A percentile compares a stretch with the other conserved stretches of the same genome.
Conservation (phyloP, 805 yeast genomes). For the Ogataea salicorniae region DNA sequence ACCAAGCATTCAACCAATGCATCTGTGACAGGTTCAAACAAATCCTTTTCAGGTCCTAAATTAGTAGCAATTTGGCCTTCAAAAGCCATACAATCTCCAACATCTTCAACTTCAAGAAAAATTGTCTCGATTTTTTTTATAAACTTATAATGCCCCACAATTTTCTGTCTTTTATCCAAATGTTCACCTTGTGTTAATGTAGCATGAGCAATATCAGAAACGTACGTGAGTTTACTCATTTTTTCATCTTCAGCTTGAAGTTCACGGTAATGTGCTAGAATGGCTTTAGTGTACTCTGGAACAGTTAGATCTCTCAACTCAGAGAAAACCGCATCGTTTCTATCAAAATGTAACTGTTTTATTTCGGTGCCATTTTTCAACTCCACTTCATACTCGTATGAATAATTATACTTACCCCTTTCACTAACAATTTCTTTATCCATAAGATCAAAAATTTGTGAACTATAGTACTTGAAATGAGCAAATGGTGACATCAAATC, state of each 20-base stretch:
- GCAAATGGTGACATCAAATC: slow-evolving; percentile 80
- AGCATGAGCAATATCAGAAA: slow-evolving; percentile 27
- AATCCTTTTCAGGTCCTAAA: slow-evolving; percentile 59
- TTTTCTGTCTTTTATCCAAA: slow-evolving; percentile 17
- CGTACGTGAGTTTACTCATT: slow-evolving; percentile 20
- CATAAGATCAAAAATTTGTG: slow-evolving; percentile 77
- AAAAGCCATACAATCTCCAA: slow-evolving; percentile 62
- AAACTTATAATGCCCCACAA: slow-evolving; percentile 26
- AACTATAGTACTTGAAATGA: slow-evolving; percentile 89
- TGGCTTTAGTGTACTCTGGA: slow-evolving; percentile 23
- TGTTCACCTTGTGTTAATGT: slow-evolving; percentile 24
- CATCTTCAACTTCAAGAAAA: slow-evolving; percentile 35
- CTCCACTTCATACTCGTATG: slow-evolving; percentile 23
- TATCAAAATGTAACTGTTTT: slow-evolving; percentile 22
- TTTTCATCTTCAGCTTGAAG: slow-evolving; percentile 22
- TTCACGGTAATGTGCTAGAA: slow-evolving; percentile 18
- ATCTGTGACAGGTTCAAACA: slow-evolving; percentile 49
- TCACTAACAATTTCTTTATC: slow-evolving; percentile 21
- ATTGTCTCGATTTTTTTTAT: slow-evolving; percentile 55
- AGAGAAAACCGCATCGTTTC: slow-evolving; percentile 22
- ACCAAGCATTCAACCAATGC: slow-evolving; percentile 53
- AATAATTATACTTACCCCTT: slow-evolving; percentile 23
- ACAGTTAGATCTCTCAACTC: slow-evolving; percentile 23
- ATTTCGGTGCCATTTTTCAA: slow-evolving; percentile 24
- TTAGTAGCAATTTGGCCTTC: slow-evolving; percentile 80